phyloP scores from a whole-genome alignment of 2,329 filamentous ascomycete genomes.

The Bipolaris gigantea region DNA sequence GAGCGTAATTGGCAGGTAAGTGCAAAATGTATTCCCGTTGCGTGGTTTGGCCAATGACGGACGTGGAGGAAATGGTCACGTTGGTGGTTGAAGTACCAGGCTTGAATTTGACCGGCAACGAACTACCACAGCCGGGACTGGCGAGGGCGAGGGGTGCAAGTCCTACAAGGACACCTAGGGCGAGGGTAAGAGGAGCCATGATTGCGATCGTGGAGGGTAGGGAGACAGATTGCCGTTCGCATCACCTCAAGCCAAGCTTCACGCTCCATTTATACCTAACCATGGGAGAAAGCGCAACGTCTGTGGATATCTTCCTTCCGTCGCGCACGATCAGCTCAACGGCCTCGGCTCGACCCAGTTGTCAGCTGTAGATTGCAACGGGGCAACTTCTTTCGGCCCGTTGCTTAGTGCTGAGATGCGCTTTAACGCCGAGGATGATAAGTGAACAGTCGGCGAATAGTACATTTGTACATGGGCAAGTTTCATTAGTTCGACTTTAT shows the following conservation, averaged over 20 bases:
- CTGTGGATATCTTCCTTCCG: neutral
- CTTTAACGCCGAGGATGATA: neutral
- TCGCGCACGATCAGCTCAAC: neutral
- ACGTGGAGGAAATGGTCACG: conserved; percentile 22
- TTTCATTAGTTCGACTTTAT: too few species aligned
- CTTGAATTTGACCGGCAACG: conserved; percentile 13
- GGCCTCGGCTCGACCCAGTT: neutral
- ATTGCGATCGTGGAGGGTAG: neutral
- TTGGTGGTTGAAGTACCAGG: conserved; percentile 24
- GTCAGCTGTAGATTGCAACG: neutral
- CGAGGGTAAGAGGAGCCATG: neutral
- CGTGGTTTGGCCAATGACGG: conserved; percentile 17
- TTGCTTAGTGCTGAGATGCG: neutral
- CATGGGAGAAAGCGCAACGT: neutral
- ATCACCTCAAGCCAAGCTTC: neutral
- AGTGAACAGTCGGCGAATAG: neutral
- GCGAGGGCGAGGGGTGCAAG: conserved; percentile 2
- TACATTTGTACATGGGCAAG: too few species aligned
- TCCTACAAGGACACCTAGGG: neutral
- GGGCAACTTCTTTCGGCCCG: neutral
- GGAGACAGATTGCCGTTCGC: neutral
- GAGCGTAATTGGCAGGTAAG: conserved; percentile 17
- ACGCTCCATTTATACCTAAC: neutral
- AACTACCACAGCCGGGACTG: conserved; percentile 19
- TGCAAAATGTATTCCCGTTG: conserved; percentile 23